Base-by-base conservation (phyloP, 1,284 basidiomycete genomes). In the Leccinum fuscescens region DNA sequence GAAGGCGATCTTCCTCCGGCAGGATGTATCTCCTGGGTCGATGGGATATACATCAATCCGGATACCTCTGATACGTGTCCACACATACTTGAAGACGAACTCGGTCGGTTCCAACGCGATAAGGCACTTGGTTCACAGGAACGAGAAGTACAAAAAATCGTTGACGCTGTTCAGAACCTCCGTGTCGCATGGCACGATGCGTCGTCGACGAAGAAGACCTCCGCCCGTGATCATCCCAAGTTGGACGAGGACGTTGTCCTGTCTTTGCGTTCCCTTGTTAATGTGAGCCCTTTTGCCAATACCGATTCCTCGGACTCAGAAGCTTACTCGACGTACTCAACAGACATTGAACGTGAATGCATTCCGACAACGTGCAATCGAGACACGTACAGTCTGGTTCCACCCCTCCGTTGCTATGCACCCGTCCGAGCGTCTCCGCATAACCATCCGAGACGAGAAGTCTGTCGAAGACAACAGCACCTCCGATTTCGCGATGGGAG, bases 281-380 rank as follows among this genome's bases (percentile, higher is more conserved):
- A 42, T 12, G 39, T 42, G n/a, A 42, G 39, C 14, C 7, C 39
- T 42, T 27, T 27, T 27, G 27, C 27, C 27, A 27, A 27, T 27
- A 6, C 27, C 27, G 27, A 27, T 27, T 27, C 27, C 27, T 27
- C 27, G 27, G 27, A 27, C 27, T 27, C 27, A 7, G 27, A 27
- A n/a, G 15, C 39, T 17, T 17, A n/a, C 15, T 17, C 37, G 14
- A n/a, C 39, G 39, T 42, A 7, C 39, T 7, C 39, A 17, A 14
- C 7, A 58, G 57, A 33, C 52, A 0, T 2, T 58, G 4, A 58
- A 49, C 44, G 1, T 29, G 4, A 58, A 58, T 6, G 57, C 57
- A 2, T 58, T 48, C 11, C 57, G 52, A 3, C 57, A 58, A 17
- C 51, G 51, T 1, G n/a, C 14, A 2, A 11, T 24, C 1, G 27